Evolutionary conservation across 148 eudicot genomes (phyloP), one percentile per base, ranked within the genome.

Genomic region (Simmondsia chinensis): DNA sequence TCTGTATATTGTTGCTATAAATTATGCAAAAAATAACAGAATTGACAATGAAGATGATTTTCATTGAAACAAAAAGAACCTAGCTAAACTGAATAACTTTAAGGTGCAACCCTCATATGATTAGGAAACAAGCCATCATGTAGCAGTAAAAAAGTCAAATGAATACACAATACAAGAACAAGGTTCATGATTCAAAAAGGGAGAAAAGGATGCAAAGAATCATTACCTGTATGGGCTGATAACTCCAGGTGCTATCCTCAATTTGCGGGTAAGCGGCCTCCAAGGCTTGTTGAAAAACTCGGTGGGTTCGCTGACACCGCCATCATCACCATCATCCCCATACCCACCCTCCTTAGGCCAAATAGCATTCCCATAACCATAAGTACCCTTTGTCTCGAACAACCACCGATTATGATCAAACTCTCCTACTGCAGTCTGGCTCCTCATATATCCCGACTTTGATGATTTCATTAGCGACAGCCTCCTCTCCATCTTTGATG

Each of bases 341-440:
- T 42, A 59, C 9, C 72, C 77, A 21, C 56, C 88, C 9, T 89
- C 95, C 44, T 79, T 73, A 0, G 97, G 84, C 97, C 97, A 89
- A 32, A 89, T 78, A 11, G 97, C 97, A 61, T 89, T 89, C 26
- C 97, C 97, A 48, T 89, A 89, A 9, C 96, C 96, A 57, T 88
- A 88, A 18, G 96, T 88, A 20, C 96, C 96, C 43, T 77, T 89
- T 1, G 95, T 89, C 75, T 89, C 97, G 54, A 85, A 89, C 76
- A 89, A 59, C 97, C 97, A 89, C 17, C 83, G 54, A 38, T 89
- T 89, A 43, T 85, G 88, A 61, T 89, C 97, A 65, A 89, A 85
- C 41, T 84, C 95, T 4, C 64, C 74, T 11, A 53, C 68, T 16
- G 48, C 75, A 9, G 70, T 69, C 22, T 75, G 84, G 61, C 75